phyloP scores from a whole-genome alignment of 768 basidiomycete genomes.

The Kwoniella pini region DNA sequence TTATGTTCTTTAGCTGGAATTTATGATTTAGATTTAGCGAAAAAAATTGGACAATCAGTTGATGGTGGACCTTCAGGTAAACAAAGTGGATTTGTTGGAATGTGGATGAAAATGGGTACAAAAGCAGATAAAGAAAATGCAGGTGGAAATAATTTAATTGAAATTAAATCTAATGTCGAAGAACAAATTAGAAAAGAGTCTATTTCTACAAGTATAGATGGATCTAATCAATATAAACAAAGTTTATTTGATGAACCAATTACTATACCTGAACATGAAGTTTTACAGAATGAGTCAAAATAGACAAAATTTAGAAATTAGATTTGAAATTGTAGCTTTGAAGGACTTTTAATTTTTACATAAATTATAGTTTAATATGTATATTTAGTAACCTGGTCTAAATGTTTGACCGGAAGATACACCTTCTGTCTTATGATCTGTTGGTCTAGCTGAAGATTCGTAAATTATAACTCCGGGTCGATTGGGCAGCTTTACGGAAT shows the following conservation, averaged over 20 bases:
- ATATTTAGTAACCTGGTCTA: slow-evolving; percentile 15
- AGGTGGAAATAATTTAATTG: slow-evolving; percentile 38
- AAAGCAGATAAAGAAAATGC: slow-evolving; percentile 50
- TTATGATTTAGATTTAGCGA: slow-evolving; percentile 37
- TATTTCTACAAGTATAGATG: not conserved
- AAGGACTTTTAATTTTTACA: too few species aligned
- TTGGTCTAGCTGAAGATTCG: slow-evolving; percentile 80
- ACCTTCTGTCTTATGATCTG: slow-evolving; percentile 66
- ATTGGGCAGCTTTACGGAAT: slow-evolving; percentile 77
- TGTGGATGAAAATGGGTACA: slow-evolving; percentile 48
- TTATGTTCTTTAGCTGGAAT: slow-evolving; percentile 46
- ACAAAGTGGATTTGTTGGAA: slow-evolving; percentile 41
- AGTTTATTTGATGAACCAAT: slow-evolving; percentile 3
- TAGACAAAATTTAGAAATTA: too few species aligned
- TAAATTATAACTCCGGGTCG: slow-evolving; percentile 83
- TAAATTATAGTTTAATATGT: not conserved
- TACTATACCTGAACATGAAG: slow-evolving; percentile 10
- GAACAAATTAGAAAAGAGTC: slow-evolving; percentile 15
- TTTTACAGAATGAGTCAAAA: not conserved
- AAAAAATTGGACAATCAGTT: slow-evolving; percentile 48
- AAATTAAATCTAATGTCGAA: slow-evolving; percentile 37
- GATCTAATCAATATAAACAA: not conserved
- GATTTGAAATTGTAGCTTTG: too few species aligned
- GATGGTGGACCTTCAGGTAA: slow-evolving; percentile 51
- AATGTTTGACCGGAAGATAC: slow-evolving; percentile 17